Evolutionary conservation across 768 basidiomycete species (phyloP), one percentile per base, ranked within the genome.

Genomic region (Mycena vitilis): DNA sequence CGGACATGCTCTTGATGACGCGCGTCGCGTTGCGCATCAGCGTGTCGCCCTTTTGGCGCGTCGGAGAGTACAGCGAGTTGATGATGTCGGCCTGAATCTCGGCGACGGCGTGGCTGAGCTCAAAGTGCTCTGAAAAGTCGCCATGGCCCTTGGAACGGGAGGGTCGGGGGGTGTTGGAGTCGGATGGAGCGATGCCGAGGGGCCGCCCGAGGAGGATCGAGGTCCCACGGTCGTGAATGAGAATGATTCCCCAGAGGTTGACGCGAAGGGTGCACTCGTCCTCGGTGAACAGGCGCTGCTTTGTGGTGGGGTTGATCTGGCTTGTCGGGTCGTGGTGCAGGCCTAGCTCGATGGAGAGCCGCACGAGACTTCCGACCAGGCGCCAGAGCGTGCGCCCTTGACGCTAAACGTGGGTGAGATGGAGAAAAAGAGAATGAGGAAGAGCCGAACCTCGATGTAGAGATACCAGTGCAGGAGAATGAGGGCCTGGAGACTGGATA

Each of bases 341-440:
- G 30, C 94, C 94, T 4, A 95, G 85, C 78, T 95, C 94, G 71
- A 95, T 89, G 18, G 92, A 86, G 13, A 95, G 84, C 6, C 94
- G 89, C 34, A 95, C 93, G 45, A 95, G 86, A 68, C 90, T 92
- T 36, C 94, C 94, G 60, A 94, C 93, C 18, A 95, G 87, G 60
- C 94, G 91, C 94, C 94, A 95, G 4, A 95, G 82, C 1, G 92
- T 91, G 70, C 93, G 88, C n/a, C 94, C 94, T 86, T 94, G 93
- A 71, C 94, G 89, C 94, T 95, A 73, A 2, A 47, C 30, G 58
- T 13, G 8, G 3, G 55, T 62, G 23, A 56, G 40, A 71, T 30
- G 55, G 47, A 49, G 52, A 65, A 60, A 74, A 72, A 20, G 68
- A 1, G 42, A 13, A 13, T 9, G 30, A 20, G 68, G 18, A 68